Base-by-base conservation (phyloP, 805 yeast genomes). In the Candida verbasci region DNA sequence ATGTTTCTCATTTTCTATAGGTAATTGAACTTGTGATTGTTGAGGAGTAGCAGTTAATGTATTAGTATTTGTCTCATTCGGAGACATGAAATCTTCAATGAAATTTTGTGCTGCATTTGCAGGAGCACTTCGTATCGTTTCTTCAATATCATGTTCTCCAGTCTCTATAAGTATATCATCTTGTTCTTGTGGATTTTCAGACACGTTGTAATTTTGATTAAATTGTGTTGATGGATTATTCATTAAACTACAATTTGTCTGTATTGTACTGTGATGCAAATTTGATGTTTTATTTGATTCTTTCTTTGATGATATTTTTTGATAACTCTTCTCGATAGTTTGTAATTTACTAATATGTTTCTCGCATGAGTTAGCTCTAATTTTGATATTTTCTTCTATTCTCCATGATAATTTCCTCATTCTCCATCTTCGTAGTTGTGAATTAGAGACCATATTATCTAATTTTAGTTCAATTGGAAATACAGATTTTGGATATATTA, bases 331-430 rank as follows among this genome's bases (percentile, higher is more conserved):
- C 40, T 72, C 75, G 3, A 67, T 51, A 1, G 56, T 52, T 34
- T 64, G 62, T 34, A 80, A 60, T 48, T 80, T 80, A 9, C 59
- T 44, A 27, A 56, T 56, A 54, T 86, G 95, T 24, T 60, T 53
- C 7, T 60, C 55, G 60, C 96, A 88, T 21, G 80, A 62, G 46
- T 62, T 54, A 2, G 78, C 72, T 43, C 72, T 70, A 12, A 86
- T 68, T 49, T 80, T 76, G n/a, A 81, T 72, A 33, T 71, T 73
- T 54, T 93, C 97, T 52, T 91, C 96, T 11, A 93, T 74, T 51
- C 86, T 72, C 97, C 97, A 93, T 39, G 72, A 72, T 28, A 93
- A 60, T 53, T 87, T 86, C 33, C 96, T 71, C 89, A 93, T 82
- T 59, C 95, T 74, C 98, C 98, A 93, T 44, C 96, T 69, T 39